Percentiles rank a stretch among this genome's conserved stretches.
These are phyloP conservation scores for Saturnispora kantuleensis DNA, from an alignment of 805 yeast genomes.

Conservation along the genomic window DNA sequence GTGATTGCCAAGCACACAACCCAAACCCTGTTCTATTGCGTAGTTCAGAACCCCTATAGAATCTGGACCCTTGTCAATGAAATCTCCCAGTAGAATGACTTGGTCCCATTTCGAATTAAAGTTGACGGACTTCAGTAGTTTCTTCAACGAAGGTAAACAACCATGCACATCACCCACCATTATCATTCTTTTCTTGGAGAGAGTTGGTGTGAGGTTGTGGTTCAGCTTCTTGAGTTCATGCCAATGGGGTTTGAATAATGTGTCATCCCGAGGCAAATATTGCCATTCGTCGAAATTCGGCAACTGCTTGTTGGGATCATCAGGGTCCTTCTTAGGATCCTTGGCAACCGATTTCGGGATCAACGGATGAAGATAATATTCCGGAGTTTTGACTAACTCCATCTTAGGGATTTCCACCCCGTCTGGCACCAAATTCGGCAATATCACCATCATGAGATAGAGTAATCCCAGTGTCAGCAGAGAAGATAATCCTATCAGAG, in stretches of 20 bases:
- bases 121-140: constrained; percentile 41
- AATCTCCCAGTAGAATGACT: constrained; percentile 72
- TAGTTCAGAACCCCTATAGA: constrained; percentile 60
- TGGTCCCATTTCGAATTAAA: constrained; percentile 42
- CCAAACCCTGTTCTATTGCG: constrained; percentile 47
- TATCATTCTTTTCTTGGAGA: constrained; percentile 40
- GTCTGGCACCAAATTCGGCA: constrained; percentile 28
- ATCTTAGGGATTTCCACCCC: constrained; percentile 21
- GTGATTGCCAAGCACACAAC: constrained; percentile 84
- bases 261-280: constrained; percentile 11
- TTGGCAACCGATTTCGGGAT: constrained; percentile 9
- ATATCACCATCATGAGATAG: constrained; percentile 21
- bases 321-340: constrained; percentile 12
- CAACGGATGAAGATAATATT: constrained; percentile 25
- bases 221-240: constrained; percentile 10
- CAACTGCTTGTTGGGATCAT: constrained; percentile 21
- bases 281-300: constrained; percentile 19
- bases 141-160: constrained; percentile 43
- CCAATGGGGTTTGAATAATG: constrained; percentile 18
- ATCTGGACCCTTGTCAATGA: constrained; percentile 74
- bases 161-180: constrained; percentile 90
- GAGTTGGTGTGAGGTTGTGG: constrained; percentile 4
- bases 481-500: constrained; percentile 13
- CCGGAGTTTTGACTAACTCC: constrained; percentile 15
- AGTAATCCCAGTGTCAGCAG: constrained; percentile 7